Evolutionary conservation across 1,284 basidiomycete species (phyloP).

Genomic region (Violaceomyces palustris): DNA sequence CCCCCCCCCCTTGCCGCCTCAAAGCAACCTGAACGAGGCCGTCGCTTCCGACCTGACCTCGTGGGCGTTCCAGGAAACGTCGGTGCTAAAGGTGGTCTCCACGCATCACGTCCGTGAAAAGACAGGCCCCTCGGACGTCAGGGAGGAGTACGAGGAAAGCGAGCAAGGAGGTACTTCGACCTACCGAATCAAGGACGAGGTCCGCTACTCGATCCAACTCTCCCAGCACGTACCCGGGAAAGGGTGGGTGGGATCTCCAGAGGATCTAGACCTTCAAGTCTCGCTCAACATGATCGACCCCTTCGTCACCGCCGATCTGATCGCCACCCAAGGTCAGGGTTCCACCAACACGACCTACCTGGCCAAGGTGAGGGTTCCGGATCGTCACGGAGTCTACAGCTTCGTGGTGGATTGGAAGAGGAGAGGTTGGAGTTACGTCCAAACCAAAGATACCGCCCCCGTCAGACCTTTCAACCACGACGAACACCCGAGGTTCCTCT

Average conservation of each 20-base stretch:
- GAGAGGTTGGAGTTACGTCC: conserved; percentile 71
- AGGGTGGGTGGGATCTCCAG: conserved; percentile 69
- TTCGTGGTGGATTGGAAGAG: conserved; percentile 84
- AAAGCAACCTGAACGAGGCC: conserved; percentile 65
- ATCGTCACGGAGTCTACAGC: conserved; percentile 96
- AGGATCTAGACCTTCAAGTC: conserved; percentile 73
- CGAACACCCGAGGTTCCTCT: conserved; percentile 87
- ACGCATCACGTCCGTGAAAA: conserved; percentile 67
- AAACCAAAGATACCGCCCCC: conserved; percentile 68
- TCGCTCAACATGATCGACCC: conserved; percentile 97
- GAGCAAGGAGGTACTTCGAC: conserved; percentile 58
- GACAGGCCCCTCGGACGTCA: conserved; percentile 53
- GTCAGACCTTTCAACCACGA: conserved; percentile 91
- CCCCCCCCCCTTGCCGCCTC: too few relatives aligned
- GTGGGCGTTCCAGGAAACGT: conserved; percentile 87
- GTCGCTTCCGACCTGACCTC: conserved; percentile 70
- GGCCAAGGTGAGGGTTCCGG: conserved; percentile 77
- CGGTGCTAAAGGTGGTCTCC: conserved; percentile 72
- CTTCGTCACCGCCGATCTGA: conserved; percentile 39
- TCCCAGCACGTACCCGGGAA: conserved; percentile 61
- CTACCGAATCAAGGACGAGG: conserved; percentile 81
- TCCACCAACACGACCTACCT: conserved; percentile 57
- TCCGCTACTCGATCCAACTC: conserved; percentile 67
- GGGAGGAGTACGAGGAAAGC: conserved; percentile 47
- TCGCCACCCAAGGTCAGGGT: conserved; percentile 4